phyloP scores from a whole-genome alignment of 2,329 filamentous ascomycete genomes.

The Monosporascus cannonballus region DNA sequence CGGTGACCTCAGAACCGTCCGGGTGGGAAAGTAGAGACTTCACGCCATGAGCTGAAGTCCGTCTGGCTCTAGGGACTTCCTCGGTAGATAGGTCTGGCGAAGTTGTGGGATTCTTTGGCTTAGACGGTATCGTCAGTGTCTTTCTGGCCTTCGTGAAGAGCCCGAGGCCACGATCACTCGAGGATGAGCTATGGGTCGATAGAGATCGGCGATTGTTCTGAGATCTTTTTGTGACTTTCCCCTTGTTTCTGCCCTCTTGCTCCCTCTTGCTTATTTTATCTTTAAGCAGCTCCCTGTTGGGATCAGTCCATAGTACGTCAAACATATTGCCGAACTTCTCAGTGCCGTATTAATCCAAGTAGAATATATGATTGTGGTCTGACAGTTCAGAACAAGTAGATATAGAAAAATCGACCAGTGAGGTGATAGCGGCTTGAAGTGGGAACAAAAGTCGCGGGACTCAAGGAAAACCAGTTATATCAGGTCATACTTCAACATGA shows the following conservation, averaged over 20 bases:
- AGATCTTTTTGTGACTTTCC: slow-evolving; percentile 24
- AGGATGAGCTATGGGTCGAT: slow-evolving; percentile 39
- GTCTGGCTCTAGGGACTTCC: slow-evolving; percentile 8
- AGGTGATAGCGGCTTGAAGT: too few relatives aligned
- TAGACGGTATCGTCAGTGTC: slow-evolving; percentile 21
- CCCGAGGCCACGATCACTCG: slow-evolving; percentile 33
- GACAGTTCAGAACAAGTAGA: too few relatives aligned
- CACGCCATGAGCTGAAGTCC: slow-evolving; percentile 18
- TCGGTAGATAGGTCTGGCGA: slow-evolving; percentile 1
- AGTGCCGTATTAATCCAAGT: neutral
- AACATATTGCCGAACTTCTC: slow-evolving; percentile 38
- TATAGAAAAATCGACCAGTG: too few relatives aligned
- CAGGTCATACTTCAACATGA: too few relatives aligned
- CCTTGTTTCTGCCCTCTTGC: slow-evolving; percentile 27
- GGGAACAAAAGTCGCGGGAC: too few relatives aligned
- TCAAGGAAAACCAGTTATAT: too few relatives aligned
- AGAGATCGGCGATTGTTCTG: slow-evolving; percentile 27
- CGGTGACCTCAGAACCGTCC: slow-evolving; percentile 12
- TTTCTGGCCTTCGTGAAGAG: slow-evolving; percentile 37
- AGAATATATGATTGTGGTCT: neutral
- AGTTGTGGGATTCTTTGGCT: slow-evolving; percentile 5
- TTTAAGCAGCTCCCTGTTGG: slow-evolving; percentile 45
- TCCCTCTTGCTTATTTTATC: slow-evolving; percentile 46
- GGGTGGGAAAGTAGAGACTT: slow-evolving; percentile 16
- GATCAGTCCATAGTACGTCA: slow-evolving; percentile 54